phyloP scores from a whole-genome alignment of 2,329 filamentous ascomycete species.

The Grosmannia huntii region DNA sequence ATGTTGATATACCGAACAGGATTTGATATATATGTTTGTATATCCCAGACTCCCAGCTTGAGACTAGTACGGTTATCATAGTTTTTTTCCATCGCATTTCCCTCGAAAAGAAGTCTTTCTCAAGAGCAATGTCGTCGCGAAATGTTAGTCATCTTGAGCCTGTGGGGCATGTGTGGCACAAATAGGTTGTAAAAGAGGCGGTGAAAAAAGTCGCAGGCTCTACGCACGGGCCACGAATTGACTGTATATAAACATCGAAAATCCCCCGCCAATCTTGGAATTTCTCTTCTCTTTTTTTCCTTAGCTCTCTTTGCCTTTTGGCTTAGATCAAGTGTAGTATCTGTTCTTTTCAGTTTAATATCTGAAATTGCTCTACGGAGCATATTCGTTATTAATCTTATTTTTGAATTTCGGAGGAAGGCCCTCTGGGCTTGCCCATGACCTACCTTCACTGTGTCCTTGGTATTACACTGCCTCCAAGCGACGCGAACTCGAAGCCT shows the following conservation, averaged over 20 bases:
- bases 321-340: constrained; percentile 94
- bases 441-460: constrained; percentile 53
- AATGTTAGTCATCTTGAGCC: not conserved
- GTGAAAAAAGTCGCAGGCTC: not conserved
- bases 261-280: constrained; percentile 6
- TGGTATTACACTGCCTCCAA: constrained; percentile 63
- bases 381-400: constrained; percentile 69
- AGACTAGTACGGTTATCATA: no score
- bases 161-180: not conserved
- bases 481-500: constrained; percentile 44
- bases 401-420: constrained; percentile 48
- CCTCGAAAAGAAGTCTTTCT: no score
- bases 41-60: no score
- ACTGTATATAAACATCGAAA: constrained; percentile 8
- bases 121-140: no score
- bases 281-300: constrained; percentile 35
- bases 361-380: constrained; percentile 69
- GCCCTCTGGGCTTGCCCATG: constrained; percentile 64
- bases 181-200: not conserved
- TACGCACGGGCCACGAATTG: constrained; percentile 1
- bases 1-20: no score
- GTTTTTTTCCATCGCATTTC: no score
- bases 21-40: no score
- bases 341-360: constrained; percentile 97
- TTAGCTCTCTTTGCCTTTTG: constrained; percentile 45